Percentiles rank a stretch among this genome's conserved stretches.
These are phyloP conservation scores for Dissophora ornata DNA, from an alignment of 192 early-diverging fungal genomes.

Conservation along the genomic window DNA sequence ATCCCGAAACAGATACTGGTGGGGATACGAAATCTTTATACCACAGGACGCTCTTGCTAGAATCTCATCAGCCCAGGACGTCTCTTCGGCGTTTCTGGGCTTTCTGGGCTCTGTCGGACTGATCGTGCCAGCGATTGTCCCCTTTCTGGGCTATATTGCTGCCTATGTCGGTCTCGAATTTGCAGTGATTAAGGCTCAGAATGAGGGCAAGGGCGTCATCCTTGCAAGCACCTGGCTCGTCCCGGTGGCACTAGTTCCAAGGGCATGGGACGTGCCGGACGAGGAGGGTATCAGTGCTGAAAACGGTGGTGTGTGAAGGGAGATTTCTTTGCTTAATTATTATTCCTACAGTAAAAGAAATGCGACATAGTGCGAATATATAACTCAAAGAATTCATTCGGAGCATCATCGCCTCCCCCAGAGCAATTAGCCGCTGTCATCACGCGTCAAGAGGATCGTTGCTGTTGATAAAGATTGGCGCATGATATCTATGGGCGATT, in stretches of 20 bases:
- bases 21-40: slow-evolving; percentile 60
- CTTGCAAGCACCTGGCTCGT: slow-evolving; percentile 57
- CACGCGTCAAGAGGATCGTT: no score
- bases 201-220: slow-evolving; percentile 54
- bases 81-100: slow-evolving; percentile 48
- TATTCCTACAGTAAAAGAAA: no score
- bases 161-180: slow-evolving; percentile 59
- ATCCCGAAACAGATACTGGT: slow-evolving; percentile 44
- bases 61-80: slow-evolving; percentile 55
- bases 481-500: no score
- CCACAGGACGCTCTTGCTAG: slow-evolving; percentile 52
- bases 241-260: slow-evolving; percentile 54
- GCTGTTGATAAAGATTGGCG: no score
- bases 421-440: no score
- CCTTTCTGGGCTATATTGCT: slow-evolving; percentile 57
- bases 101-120: slow-evolving; percentile 54
- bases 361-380: no score
- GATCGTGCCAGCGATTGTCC: slow-evolving; percentile 50
- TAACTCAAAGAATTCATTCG: no score
- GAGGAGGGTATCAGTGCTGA: slow-evolving; percentile 1
- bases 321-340: no score
- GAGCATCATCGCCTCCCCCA: no score
- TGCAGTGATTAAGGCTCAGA: slow-evolving; percentile 56
- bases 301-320: background rate
- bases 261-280: slow-evolving; percentile 52